Percentiles rank a stretch among this genome's conserved stretches.
Evolutionary conservation across 805 yeast species (phyloP).

Genomic region (Nakazawaea sp.): DNA sequence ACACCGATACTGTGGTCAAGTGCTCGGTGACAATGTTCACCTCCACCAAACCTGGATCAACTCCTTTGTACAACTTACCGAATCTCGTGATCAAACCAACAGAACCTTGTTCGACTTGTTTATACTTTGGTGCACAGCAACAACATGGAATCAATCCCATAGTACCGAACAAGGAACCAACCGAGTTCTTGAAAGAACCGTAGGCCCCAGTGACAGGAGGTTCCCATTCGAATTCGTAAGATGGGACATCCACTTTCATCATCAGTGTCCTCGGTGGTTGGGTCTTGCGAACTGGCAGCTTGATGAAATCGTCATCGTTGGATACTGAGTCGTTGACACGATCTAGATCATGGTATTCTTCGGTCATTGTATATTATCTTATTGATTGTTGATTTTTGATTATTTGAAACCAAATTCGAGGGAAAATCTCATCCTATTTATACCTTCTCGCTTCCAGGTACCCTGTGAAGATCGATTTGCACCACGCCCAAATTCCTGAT

Average conservation of each 20-base stretch:
- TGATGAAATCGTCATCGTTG: background rate
- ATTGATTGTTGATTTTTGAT: too few relatives aligned
- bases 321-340: too few relatives aligned
- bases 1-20: conserved; percentile 42
- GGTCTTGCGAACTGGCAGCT: background rate
- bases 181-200: conserved; percentile 26
- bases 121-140: conserved; percentile 52
- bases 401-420: too few relatives aligned
- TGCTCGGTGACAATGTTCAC: conserved; percentile 62
- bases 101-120: conserved; percentile 55
- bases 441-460: too few relatives aligned
- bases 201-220: conserved; percentile 27
- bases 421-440: too few relatives aligned
- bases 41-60: conserved; percentile 62
- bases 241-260: conserved; percentile 14
- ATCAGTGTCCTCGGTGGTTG: conserved; percentile 3
- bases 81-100: conserved; percentile 63
- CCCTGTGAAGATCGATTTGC: too few relatives aligned
- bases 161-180: conserved; percentile 44
- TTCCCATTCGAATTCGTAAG: conserved; percentile 27
- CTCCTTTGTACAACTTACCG: conserved; percentile 58
- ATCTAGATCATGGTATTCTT: too few relatives aligned
- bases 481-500: too few relatives aligned
- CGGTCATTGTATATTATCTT: too few relatives aligned
- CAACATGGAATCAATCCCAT: conserved; percentile 51